Evolutionary conservation across 257 asterid genomes (phyloP), one percentile per base, ranked within the genome.

Genomic region (Capsicum chinense): DNA sequence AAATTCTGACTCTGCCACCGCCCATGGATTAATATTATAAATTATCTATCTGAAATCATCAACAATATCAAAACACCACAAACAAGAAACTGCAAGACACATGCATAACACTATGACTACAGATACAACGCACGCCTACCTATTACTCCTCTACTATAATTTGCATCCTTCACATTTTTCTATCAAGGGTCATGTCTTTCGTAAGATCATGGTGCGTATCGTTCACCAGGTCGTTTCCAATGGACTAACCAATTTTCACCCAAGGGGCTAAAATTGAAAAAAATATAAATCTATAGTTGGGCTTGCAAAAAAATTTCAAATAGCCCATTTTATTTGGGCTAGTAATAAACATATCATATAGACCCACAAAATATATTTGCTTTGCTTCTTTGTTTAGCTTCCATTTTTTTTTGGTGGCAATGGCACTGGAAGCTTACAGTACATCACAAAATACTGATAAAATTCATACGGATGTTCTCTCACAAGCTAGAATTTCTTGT

Each of bases 401-500:
- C 21, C 62, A 21, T 50, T 76, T 74, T 2, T 74, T 14, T 69
- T 16, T 66, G 68, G 15, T 35, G 33, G 80, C 83, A 66, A 92
- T 93, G 98, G 91, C 97, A 83, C 11, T 88, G 91, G 98, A 91
- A 90, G 88, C 97, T 7, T 92, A 91, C 81, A 26, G 33, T 26
- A 85, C 97, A 57, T 86, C 93, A 10, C 93, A 88, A 82, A 84
- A 74, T 70, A 54, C 91, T 12, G 95, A 92, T 57, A 85, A 87
- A 86, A 88, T 96, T 79, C 97, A 81, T 82, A 78, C 90, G 6
- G 97, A 94, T 84, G 98, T 96, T 84, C 98, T 94, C 73, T 90
- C 92, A 1, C 68, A 90, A 86, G 94, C 95, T 33, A 86, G 99
- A 80, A 48, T 56, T n/a, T 87, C 96, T 86, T 96, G 98, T 86